Conservation (phyloP, 202 grass and related monocot species). For the Panicum hallii region DNA sequence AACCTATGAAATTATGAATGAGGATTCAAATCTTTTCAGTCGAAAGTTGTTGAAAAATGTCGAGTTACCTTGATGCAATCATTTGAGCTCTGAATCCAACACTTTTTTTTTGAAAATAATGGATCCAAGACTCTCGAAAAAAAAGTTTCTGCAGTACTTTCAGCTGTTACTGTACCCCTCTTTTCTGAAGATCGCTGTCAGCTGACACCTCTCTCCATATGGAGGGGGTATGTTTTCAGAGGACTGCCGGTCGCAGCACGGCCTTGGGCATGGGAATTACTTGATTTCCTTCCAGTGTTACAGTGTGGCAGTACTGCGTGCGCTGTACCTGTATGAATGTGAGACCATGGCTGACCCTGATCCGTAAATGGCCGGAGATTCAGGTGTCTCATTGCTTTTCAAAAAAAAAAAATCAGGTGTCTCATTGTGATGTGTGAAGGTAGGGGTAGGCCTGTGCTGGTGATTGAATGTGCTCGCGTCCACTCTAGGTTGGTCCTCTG, state of each 20-base stretch:
- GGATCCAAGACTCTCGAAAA: too few relatives aligned
- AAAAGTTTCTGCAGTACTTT: background rate
- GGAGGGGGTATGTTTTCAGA: background rate
- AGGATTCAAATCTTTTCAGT: constrained; percentile 11
- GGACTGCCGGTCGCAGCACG: background rate
- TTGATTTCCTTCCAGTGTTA: constrained; percentile 8
- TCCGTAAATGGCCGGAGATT: background rate
- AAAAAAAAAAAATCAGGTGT: background rate
- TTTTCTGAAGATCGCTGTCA: background rate
- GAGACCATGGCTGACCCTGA: background rate
- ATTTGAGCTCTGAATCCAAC: too few relatives aligned
- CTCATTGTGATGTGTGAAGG: constrained; percentile 9
- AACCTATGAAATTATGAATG: constrained; percentile 12
- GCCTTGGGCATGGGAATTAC: constrained; percentile 29
- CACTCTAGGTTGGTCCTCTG: background rate
- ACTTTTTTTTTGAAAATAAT: too few relatives aligned
- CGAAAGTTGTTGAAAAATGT: background rate
- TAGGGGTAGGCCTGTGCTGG: background rate
- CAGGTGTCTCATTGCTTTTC: background rate
- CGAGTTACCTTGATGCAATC: background rate
- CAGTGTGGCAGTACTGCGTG: background rate
- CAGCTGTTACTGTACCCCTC: background rate
- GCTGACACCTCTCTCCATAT: background rate
- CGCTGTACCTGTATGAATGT: background rate
- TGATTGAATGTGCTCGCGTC: constrained; percentile 13